These are phyloP conservation scores for Citrus unshiu DNA, from an alignment of 345 rosid species.

Conservation along the genomic window DNA sequence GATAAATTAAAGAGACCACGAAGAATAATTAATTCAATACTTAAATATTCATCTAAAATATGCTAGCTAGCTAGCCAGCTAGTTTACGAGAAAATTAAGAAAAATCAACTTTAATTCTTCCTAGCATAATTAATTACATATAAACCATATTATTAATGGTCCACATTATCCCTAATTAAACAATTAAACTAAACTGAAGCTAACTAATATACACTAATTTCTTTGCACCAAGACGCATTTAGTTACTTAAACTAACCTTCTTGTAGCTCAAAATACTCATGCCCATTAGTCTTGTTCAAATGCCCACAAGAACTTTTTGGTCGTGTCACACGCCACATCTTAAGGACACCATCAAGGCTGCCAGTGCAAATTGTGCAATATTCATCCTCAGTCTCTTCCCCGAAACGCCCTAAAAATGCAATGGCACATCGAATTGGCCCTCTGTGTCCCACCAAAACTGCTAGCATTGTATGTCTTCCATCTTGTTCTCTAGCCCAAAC, in stretches of 20 bases:
- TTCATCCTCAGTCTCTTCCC: slow-evolving; percentile 33
- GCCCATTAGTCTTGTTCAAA: background rate
- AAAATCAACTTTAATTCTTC: background rate
- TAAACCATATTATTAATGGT: background rate
- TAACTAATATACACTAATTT: background rate
- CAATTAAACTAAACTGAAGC: background rate
- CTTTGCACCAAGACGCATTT: background rate
- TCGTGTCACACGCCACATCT: slow-evolving; percentile 38
- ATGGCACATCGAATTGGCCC: slow-evolving; percentile 42
- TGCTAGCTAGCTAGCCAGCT: background rate
- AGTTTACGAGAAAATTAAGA: background rate
- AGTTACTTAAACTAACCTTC: background rate
- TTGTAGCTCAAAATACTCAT: slow-evolving; percentile 27
- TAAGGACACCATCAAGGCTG: slow-evolving; percentile 53
- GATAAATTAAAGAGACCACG: too few relatives aligned
- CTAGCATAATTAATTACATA: background rate
- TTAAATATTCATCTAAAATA: background rate
- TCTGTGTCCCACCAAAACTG: slow-evolving; percentile 38
- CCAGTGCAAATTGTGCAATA: slow-evolving; percentile 43
- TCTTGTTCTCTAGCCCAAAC: slow-evolving; percentile 45
- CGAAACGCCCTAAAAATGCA: slow-evolving; percentile 21
- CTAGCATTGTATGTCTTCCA: slow-evolving; percentile 32
- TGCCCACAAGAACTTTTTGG: slow-evolving; percentile 11
- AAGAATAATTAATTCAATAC: too few relatives aligned
- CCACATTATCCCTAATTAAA: background rate